Evolutionary conservation across 495 filamentous ascomycete species (phyloP).

Genomic region (Daldinia grandis): DNA sequence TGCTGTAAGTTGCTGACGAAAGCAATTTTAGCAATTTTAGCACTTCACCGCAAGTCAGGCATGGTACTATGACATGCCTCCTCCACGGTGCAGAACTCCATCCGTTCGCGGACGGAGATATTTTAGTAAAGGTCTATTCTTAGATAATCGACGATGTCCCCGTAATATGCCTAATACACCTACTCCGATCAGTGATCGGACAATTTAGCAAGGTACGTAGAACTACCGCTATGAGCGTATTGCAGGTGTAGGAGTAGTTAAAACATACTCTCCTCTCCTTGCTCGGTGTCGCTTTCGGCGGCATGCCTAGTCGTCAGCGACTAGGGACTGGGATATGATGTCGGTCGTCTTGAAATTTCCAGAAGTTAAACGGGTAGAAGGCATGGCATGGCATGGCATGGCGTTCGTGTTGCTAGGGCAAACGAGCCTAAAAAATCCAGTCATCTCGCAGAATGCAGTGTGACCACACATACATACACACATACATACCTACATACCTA

Average conservation of each 20-base stretch:
- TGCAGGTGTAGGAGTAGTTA: not conserved
- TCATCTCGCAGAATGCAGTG: conserved; percentile 40
- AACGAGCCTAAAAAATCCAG: conserved; percentile 16
- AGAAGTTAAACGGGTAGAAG: conserved; percentile 8
- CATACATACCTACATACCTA: too few relatives aligned
- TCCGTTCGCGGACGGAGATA: not conserved
- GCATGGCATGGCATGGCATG: not conserved
- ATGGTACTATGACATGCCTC: not conserved
- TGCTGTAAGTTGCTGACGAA: not conserved
- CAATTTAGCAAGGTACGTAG: conserved; percentile 21
- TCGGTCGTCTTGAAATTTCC: not conserved
- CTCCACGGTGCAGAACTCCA: not conserved
- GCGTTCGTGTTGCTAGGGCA: conserved; percentile 19
- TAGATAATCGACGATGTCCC: not conserved
- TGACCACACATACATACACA: conserved; percentile 14
- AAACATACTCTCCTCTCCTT: not conserved
- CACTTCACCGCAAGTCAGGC: conserved; percentile 4
- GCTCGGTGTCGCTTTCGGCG: conserved; percentile 30
- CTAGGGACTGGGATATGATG: conserved; percentile 7
- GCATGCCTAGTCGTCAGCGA: conserved; percentile 9
- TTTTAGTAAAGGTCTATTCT: not conserved
- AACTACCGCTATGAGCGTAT: conserved; percentile 9
- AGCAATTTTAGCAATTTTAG: not conserved
- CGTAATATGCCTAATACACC: conserved; percentile 6
- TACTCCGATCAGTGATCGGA: not conserved